These are phyloP conservation scores for Cryphonectria carpinicola DNA, from an alignment of 2,329 filamentous ascomycete species.

Conservation along the genomic window DNA sequence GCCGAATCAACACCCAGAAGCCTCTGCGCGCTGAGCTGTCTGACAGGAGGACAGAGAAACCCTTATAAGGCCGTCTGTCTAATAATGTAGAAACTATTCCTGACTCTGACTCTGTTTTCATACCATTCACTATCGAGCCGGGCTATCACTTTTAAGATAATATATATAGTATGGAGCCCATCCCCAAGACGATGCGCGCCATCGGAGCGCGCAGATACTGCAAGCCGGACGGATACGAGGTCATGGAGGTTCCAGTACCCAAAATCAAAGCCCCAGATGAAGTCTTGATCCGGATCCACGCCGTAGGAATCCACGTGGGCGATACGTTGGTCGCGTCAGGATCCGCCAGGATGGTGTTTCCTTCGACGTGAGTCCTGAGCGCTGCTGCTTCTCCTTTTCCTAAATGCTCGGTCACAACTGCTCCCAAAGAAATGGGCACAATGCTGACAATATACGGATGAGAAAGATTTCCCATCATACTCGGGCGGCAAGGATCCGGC, in stretches of 20 bases:
- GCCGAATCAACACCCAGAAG: background rate
- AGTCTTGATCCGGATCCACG: slow-evolving; percentile 47
- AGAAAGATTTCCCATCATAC: slow-evolving; percentile 33
- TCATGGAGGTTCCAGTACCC: slow-evolving; percentile 49
- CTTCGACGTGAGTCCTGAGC: slow-evolving; percentile 35
- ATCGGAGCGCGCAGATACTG: slow-evolving; percentile 47
- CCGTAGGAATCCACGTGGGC: slow-evolving; percentile 41
- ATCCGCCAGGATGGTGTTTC: slow-evolving; percentile 32
- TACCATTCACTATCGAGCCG: background rate
- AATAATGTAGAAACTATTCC: background rate
- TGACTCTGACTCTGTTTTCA: background rate
- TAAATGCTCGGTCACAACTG: background rate
- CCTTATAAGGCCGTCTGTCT: background rate
- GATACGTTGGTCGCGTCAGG: slow-evolving; percentile 41
- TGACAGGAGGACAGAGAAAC: background rate
- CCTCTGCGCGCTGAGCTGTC: background rate
- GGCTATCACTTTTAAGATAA: background rate
- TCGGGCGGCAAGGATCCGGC: slow-evolving; percentile 38
- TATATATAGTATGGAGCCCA: slow-evolving; percentile 10
- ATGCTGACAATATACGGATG: slow-evolving; percentile 9
- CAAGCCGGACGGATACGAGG: slow-evolving; percentile 43
- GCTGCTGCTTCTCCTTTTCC: background rate
- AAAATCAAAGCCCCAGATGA: slow-evolving; percentile 47
- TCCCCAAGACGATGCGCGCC: slow-evolving; percentile 38
- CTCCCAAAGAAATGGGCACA: background rate